Evolutionary conservation across 2,329 filamentous ascomycete species (phyloP), one percentile per base, ranked within the genome.

Genomic region (Fusarium pilosicola): DNA sequence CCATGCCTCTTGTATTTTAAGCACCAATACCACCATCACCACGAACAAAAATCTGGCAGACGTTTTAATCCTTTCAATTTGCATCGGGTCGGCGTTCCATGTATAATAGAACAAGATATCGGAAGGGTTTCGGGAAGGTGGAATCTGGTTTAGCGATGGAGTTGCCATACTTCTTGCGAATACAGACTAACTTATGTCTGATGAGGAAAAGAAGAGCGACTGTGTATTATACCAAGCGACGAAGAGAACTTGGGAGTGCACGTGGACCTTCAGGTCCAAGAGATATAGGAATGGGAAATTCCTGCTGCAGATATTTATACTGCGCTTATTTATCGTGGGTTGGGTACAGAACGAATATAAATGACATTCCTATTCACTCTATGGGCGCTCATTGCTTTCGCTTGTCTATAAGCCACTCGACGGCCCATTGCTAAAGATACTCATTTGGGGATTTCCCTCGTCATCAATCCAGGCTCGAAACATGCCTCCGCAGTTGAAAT

Each of bases 401-500:
- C 57, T 52, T 34, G 39, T 51, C 62, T 68, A 76, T 30, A 65
- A 36, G 20, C 62, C 57, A n/a, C 80, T 80, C 39, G 74, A 55
- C 7, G 69, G 74, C 1, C 76, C 77, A 59, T 83, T 81, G 7
- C 77, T 76, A 77, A 82, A 83, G 39, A 83, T 70, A 62, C 88
- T 87, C 78, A 90, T 89, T 30, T 86, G 84, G 24, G 86, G 84
- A 65, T 84, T 83, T 0, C 91, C 92, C 3, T 88, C 79, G 8
- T 91, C 87, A 71, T 93, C 88, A 26, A 93, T 84, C 88, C 92
- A 96, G 1, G 94, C 94, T 26, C 94, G 88, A 79, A 95, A 96
- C 93, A 97, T 95, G 1, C 95, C 95, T 9, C 91, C 93, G 76
- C 93, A 96, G 79, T 97, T 97, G 80, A 92, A 95, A 76, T 95